Conservation (phyloP, 306 rosid species). For the Prosopis cineraria region DNA sequence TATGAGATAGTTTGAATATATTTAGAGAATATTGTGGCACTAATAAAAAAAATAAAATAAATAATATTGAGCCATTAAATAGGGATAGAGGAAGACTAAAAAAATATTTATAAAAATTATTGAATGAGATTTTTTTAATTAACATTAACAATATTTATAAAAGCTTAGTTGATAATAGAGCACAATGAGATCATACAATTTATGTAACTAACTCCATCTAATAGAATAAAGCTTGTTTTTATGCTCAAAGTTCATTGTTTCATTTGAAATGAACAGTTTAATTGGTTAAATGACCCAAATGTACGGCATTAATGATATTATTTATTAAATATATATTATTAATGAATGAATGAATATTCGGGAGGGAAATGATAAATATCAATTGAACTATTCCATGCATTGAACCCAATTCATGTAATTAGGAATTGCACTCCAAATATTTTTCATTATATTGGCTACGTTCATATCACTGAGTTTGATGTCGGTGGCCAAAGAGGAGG, state of each 20-base stretch:
- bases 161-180: no score
- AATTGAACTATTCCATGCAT: neutral
- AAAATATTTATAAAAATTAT: no score
- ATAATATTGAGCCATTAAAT: no score
- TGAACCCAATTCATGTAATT: neutral
- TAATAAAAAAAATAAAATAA: no score
- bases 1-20: no score
- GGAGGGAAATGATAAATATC: neutral
- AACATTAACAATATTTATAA: no score
- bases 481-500: neutral
- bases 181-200: no score
- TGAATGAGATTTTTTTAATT: no score
- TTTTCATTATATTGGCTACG: neutral
- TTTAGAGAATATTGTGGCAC: no score
- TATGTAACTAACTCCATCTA: no score
- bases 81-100: no score
- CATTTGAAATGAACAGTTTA: neutral
- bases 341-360: neutral
- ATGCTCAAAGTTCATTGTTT: neutral
- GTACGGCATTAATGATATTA: neutral
- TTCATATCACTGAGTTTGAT: neutral
- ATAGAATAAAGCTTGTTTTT: no score
- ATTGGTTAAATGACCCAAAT: neutral
- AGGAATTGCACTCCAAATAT: neutral
- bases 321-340: neutral